Conservation (phyloP, 225 moss, liverwort and hornwort species). For the Marchantia polymorpha region DNA sequence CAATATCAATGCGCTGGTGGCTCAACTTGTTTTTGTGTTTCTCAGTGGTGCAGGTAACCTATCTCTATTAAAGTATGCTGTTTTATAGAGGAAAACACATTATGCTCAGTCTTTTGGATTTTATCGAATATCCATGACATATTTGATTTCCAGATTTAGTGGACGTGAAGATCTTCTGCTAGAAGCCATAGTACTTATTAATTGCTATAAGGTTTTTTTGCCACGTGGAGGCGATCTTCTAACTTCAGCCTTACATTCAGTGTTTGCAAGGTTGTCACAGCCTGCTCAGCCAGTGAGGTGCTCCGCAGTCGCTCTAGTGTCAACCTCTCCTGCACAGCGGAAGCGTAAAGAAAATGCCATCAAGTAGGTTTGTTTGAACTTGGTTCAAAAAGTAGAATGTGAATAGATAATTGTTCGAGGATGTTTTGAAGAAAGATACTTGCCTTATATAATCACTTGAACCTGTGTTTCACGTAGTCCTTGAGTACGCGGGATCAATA, state of each 20-base stretch:
- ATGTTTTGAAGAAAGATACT: too few species aligned
- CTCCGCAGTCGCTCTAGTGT: slow-evolving; percentile 64
- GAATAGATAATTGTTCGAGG: not conserved
- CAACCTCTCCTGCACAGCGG: slow-evolving; percentile 55
- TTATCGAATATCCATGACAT: too few species aligned
- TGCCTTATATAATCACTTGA: not conserved
- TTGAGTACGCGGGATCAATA: not conserved
- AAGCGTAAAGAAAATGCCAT: slow-evolving; percentile 49
- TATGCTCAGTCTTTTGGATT: not conserved
- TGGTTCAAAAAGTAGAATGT: not conserved
- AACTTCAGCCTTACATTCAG: slow-evolving; percentile 23
- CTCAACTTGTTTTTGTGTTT: slow-evolving; percentile 77
- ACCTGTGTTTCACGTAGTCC: not conserved
- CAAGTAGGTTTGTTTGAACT: slow-evolving; percentile 43
- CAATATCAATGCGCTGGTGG: slow-evolving; percentile 71
- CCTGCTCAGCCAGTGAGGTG: slow-evolving; percentile 79
- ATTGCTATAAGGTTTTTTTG: too few species aligned
- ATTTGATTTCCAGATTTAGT: too few species aligned
- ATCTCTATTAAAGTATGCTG: not conserved
- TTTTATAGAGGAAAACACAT: not conserved
- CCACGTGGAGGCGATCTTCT: not conserved
- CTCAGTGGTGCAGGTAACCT: slow-evolving; percentile 75
- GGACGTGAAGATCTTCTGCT: too few species aligned
- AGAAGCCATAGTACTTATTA: too few species aligned
- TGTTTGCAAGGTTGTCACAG: slow-evolving; percentile 83